Conservation (phyloP, 1,139 yeast species). For the Wickerhamomyces sp. region DNA sequence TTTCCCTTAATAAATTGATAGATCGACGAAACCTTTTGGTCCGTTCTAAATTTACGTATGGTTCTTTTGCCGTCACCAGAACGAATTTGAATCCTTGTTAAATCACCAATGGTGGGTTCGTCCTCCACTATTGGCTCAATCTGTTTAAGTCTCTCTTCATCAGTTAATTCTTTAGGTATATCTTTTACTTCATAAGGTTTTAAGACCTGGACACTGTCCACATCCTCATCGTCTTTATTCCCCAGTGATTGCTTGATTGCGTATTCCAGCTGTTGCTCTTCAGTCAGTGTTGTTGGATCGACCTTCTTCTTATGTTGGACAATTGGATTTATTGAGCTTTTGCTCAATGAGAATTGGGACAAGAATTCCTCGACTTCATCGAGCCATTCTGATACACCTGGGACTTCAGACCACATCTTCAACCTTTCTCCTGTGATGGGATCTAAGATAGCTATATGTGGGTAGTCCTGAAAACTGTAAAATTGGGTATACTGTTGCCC, state of each 20-base stretch:
- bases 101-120: constrained; percentile 55
- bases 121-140: constrained; percentile 43
- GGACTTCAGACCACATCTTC: constrained; percentile 68
- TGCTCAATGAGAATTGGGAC: constrained; percentile 58
- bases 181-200: constrained; percentile 15
- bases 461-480: constrained; percentile 64
- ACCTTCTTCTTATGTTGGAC: constrained; percentile 48
- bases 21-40: constrained; percentile 56
- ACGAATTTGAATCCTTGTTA: constrained; percentile 77
- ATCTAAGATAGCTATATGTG: constrained; percentile 89
- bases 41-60: constrained; percentile 61
- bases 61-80: constrained; percentile 81
- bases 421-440: constrained; percentile 94
- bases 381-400: constrained; percentile 53
- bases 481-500: constrained; percentile 69
- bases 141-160: constrained; percentile 25
- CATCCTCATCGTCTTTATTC: constrained; percentile 17
- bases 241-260: constrained; percentile 69
- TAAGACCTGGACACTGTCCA: constrained; percentile 13
- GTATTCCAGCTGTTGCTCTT: constrained; percentile 78
- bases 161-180: constrained; percentile 16
- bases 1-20: constrained; percentile 54
- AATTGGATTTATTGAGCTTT: constrained; percentile 63
- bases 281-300: constrained; percentile 63
- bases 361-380: constrained; percentile 58